A percentile compares a stretch with the other conserved stretches of the same genome.
These are phyloP conservation scores for Geranium incanum DNA, from an alignment of 441 rosid genomes.

Conservation along the genomic window DNA sequence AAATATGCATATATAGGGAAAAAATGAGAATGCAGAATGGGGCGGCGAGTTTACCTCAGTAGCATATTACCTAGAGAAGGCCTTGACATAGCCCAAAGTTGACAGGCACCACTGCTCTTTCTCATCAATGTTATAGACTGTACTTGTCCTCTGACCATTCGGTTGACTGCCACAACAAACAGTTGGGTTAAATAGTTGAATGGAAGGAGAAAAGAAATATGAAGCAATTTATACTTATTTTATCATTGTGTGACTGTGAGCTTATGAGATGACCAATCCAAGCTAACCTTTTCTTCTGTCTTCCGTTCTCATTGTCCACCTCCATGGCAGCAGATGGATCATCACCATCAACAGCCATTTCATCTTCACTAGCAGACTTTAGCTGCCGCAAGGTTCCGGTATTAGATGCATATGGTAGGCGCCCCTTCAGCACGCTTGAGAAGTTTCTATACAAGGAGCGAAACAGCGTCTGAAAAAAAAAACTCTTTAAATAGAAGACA, in stretches of 20 bases:
- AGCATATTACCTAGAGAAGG: conserved; percentile 88
- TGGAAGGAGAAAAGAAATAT: neutral
- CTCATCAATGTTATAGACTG: conserved; percentile 51
- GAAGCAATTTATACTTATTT: neutral
- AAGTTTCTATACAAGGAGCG: conserved; percentile 60
- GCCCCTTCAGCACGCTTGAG: conserved; percentile 58
- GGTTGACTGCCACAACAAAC: conserved; percentile 36
- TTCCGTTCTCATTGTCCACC: conserved; percentile 63
- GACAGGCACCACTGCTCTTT: conserved; percentile 93
- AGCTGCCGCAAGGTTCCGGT: conserved; percentile 50
- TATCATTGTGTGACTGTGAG: no score
- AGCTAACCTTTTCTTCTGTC: conserved; percentile 41
- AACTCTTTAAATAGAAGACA: neutral
- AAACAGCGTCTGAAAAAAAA: conserved; percentile 49
- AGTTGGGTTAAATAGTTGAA: neutral
- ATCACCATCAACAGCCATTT: conserved; percentile 49
- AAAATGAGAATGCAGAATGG: no score
- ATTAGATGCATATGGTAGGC: conserved; percentile 54
- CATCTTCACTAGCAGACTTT: conserved; percentile 42
- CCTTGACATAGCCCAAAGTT: conserved; percentile 81
- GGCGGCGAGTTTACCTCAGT: conserved; percentile 57
- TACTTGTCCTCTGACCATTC: conserved; percentile 37
- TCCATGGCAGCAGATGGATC: conserved; percentile 66
- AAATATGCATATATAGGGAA: no score
- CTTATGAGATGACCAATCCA: no score